phyloP scores from a whole-genome alignment of 352 stramenopile genomes.

The Phytophthora pinifolia region DNA sequence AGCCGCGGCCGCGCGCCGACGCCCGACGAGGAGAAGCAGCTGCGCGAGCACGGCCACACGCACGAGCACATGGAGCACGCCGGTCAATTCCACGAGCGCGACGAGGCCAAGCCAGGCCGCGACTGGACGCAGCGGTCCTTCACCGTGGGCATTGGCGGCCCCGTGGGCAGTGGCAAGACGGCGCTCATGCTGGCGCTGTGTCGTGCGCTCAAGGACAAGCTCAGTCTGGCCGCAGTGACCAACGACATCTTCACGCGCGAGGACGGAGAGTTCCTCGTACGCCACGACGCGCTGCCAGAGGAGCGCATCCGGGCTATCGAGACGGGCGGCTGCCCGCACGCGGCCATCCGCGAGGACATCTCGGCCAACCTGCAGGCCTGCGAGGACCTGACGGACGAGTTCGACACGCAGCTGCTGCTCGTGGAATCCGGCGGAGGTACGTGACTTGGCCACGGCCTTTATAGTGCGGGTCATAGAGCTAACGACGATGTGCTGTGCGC shows the following conservation, averaged over 20 bases:
- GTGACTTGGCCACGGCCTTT: not conserved
- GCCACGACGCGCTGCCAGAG: slow-evolving; percentile 89
- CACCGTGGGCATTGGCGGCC: slow-evolving; percentile 96
- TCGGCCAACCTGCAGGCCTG: slow-evolving; percentile 96
- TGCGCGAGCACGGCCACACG: slow-evolving; percentile 85
- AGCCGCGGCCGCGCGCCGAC: slow-evolving; percentile 64
- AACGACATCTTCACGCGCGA: slow-evolving; percentile 99
- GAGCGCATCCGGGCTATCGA: slow-evolving; percentile 96
- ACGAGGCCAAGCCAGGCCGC: slow-evolving; percentile 47
- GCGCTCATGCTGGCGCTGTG: slow-evolving; percentile 94
- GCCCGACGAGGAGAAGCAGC: slow-evolving; percentile 70
- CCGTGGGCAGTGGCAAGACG: slow-evolving; percentile 95
- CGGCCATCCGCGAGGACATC: slow-evolving; percentile 97
- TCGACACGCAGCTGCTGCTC: slow-evolving; percentile 85
- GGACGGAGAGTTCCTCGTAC: slow-evolving; percentile 97
- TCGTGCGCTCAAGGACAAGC: slow-evolving; percentile 77
- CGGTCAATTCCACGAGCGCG: slow-evolving; percentile 69
- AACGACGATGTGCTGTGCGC: not conserved
- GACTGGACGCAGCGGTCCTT: slow-evolving; percentile 89
- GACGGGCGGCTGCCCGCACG: slow-evolving; percentile 97
- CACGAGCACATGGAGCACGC: slow-evolving; percentile 89
- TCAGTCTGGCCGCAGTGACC: slow-evolving; percentile 92
- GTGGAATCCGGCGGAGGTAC: slow-evolving; percentile 88
- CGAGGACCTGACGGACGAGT: slow-evolving; percentile 93
- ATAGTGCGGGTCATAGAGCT: no score